Percentiles rank a stretch among this genome's conserved stretches.
phyloP scores from a whole-genome alignment of 352 stramenopile genomes.

The Globisporangium perplexum region DNA sequence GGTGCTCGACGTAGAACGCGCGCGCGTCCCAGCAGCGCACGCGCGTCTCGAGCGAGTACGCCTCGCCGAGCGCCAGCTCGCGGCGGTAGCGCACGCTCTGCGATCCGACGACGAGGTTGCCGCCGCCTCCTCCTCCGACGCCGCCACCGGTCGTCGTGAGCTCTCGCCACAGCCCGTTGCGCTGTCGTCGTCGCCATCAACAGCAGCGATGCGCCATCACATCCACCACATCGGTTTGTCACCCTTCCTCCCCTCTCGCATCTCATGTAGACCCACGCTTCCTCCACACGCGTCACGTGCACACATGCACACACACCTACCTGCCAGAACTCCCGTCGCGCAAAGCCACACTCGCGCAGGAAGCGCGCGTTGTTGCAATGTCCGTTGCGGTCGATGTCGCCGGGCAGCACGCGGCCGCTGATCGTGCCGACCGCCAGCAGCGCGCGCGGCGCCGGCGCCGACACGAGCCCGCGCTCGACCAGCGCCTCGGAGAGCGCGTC shows the following conservation, averaged over 20 bases:
- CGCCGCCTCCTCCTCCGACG: too few relatives aligned
- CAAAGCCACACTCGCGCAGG: conserved; percentile 81
- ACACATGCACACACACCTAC: conserved; percentile 22
- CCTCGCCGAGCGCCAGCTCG: conserved; percentile 64
- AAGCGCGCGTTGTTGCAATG: conserved; percentile 86
- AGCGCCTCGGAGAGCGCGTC: conserved; percentile 19
- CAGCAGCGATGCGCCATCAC: not conserved
- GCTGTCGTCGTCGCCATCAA: conserved; percentile 15
- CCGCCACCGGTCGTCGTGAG: too few relatives aligned
- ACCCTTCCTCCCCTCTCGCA: not conserved
- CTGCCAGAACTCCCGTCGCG: conserved; percentile 74
- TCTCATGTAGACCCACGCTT: not conserved
- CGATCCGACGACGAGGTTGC: conserved; percentile 78
- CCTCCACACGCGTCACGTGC: not conserved
- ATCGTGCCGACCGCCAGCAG: conserved; percentile 55
- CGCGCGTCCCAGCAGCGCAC: conserved; percentile 76
- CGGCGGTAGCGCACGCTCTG: conserved; percentile 81
- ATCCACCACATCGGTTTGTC: not conserved
- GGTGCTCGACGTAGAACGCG: conserved; percentile 85
- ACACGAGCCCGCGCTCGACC: conserved; percentile 11
- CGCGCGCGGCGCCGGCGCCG: conserved; percentile 20
- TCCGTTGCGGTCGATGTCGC: conserved; percentile 80
- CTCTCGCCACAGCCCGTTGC: conserved; percentile 73
- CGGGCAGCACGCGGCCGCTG: conserved; percentile 36
- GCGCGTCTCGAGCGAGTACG: conserved; percentile 67